phyloP scores from a whole-genome alignment of 148 eudicot genomes.

The Limonium bicolor region DNA sequence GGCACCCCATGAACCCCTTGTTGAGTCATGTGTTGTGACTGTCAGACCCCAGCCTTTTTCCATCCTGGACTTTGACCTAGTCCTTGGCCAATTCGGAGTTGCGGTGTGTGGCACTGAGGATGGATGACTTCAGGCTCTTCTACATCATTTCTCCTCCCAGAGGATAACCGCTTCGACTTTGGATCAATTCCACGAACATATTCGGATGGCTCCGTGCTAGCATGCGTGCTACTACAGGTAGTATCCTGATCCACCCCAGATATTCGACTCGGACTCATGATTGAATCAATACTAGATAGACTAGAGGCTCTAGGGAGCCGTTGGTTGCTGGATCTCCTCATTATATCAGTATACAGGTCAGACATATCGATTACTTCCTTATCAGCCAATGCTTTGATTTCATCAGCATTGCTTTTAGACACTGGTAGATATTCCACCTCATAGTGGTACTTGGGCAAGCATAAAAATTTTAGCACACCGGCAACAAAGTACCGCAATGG shows the following conservation, averaged over 20 bases:
- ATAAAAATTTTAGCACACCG: conserved; percentile 80
- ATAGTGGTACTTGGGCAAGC: conserved; percentile 81
- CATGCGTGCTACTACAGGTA: conserved; percentile 62
- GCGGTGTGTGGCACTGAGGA: conserved; percentile 60
- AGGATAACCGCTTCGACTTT: conserved; percentile 71
- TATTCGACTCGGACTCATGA: conserved; percentile 77
- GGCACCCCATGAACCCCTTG: conserved; percentile 62
- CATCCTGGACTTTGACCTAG: conserved; percentile 70
- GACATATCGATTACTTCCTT: conserved; percentile 69
- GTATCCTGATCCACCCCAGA: conserved; percentile 72
- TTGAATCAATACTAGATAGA: conserved; percentile 88
- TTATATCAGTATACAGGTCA: conserved; percentile 75
- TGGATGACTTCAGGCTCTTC: conserved; percentile 91
- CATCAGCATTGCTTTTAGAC: conserved; percentile 31
- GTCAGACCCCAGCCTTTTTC: conserved; percentile 76
- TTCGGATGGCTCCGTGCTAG: conserved; percentile 87
- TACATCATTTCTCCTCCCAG: conserved; percentile 53
- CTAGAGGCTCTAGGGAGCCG: conserved; percentile 92
- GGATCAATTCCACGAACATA: conserved; percentile 84
- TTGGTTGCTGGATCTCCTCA: conserved; percentile 66
- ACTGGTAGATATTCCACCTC: conserved; percentile 85
- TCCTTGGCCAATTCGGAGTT: conserved; percentile 90
- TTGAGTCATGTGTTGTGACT: conserved; percentile 47
- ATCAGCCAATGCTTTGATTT: conserved; percentile 35
- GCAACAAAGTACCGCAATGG: conserved; percentile 95